A percentile compares a stretch with the other conserved stretches of the same genome.
Conservation (phyloP, 208 protist species). For the Leishmania braziliensis region DNA sequence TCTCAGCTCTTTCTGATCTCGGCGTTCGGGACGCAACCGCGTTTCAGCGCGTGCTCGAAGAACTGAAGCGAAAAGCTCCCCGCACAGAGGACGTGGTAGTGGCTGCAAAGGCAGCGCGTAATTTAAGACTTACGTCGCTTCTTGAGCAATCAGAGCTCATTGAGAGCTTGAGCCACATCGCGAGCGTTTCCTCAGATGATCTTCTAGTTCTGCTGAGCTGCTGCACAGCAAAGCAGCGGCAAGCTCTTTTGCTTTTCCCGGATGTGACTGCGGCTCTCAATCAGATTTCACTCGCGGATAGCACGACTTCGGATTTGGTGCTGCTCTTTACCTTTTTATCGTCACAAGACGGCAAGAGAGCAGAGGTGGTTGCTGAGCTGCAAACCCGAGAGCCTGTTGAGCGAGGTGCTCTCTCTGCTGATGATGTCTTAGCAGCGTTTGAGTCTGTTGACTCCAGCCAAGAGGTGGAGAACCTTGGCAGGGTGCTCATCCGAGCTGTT, state of each 20-base stretch:
- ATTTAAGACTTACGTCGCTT: slow-evolving; percentile 12
- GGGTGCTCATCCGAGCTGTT: slow-evolving; percentile 28
- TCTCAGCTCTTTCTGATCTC: slow-evolving; percentile 22
- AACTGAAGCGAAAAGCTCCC: slow-evolving; percentile 7
- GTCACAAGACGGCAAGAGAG: not conserved
- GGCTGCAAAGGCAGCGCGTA: slow-evolving; percentile 20
- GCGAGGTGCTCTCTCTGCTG: slow-evolving; percentile 25
- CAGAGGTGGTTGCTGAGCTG: slow-evolving; percentile 8
- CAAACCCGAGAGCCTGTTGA: slow-evolving; percentile 10
- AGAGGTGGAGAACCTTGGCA: slow-evolving; percentile 45
- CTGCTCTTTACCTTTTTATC: slow-evolving; percentile 19
- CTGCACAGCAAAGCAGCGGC: slow-evolving; percentile 21
- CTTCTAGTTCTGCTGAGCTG: slow-evolving; percentile 20
- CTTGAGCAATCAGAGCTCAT: slow-evolving; percentile 17
- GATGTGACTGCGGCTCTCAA: not conserved
- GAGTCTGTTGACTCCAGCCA: slow-evolving; percentile 32
- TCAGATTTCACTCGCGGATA: not conserved
- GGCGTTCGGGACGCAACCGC: slow-evolving; percentile 23
- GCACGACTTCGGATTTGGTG: slow-evolving; percentile 9
- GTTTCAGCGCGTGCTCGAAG: slow-evolving; percentile 21
- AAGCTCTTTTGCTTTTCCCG: slow-evolving; percentile 2
- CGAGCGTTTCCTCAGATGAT: slow-evolving; percentile 6
- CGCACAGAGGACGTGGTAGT: slow-evolving; percentile 8
- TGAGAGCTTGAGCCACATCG: slow-evolving; percentile 3
- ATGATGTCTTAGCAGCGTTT: slow-evolving; percentile 60